Conservation (phyloP, 148 eudicot genomes). For the Chenopodium album region DNA sequence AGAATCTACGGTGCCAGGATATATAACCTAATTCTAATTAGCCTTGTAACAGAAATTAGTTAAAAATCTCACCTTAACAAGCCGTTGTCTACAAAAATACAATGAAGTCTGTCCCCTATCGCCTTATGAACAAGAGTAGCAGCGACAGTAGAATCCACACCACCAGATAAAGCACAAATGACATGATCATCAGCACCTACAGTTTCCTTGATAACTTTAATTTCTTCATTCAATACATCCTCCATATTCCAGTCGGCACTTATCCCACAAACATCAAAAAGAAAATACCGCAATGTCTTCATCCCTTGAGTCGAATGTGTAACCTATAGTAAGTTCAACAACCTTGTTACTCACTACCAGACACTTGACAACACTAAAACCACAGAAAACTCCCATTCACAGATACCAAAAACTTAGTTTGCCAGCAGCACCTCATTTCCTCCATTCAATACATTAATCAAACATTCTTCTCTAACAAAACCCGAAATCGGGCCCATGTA, state of each 20-base stretch:
- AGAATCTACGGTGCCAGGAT: neutral
- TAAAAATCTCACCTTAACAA: conserved; percentile 61
- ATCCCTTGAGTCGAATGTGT: conserved; percentile 96
- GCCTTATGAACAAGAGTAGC: conserved; percentile 98
- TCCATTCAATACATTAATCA: neutral
- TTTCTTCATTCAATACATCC: conserved; percentile 84
- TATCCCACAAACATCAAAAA: conserved; percentile 81
- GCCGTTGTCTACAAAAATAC: conserved; percentile 93
- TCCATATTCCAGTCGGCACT: conserved; percentile 89
- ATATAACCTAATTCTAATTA: neutral
- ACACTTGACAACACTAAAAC: neutral
- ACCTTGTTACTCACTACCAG: conserved; percentile 7
- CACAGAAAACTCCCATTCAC: neutral
- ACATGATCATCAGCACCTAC: conserved; percentile 91
- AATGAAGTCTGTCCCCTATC: conserved; percentile 90
- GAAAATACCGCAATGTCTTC: conserved; percentile 74
- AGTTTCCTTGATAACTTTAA: conserved; percentile 53
- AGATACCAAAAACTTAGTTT: neutral
- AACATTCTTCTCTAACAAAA: neutral
- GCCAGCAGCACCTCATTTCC: neutral
- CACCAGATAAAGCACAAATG: conserved; percentile 94
- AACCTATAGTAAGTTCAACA: conserved; percentile 46
- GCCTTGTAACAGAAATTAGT: neutral
- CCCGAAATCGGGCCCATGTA: neutral
- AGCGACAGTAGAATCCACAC: conserved; percentile 98